Conservation (phyloP, 192 early-diverging fungal genomes). For the Coemansia sp. region DNA sequence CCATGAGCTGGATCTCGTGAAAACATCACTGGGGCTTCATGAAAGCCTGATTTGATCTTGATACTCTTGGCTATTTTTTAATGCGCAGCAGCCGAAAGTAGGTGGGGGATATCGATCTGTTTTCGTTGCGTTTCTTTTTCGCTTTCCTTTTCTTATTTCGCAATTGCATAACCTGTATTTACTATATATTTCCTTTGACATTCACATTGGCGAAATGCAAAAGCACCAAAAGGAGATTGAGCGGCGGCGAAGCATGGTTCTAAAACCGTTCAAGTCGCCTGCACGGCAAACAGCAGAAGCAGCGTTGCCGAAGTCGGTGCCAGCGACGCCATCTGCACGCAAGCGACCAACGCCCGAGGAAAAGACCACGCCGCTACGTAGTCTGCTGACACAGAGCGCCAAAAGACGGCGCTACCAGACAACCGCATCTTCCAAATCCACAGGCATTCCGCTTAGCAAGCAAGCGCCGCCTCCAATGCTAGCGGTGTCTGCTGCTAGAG, state of each 20-base stretch:
- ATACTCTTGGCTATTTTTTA: background rate
- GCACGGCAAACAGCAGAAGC: constrained; percentile 3
- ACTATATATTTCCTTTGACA: background rate
- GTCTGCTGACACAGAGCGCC: background rate
- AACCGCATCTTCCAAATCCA: background rate
- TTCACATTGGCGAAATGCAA: background rate
- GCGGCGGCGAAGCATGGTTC: constrained; percentile 21
- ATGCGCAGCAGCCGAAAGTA: background rate
- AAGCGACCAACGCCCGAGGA: background rate
- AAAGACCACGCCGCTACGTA: constrained; percentile 8
- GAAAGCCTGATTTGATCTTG: background rate
- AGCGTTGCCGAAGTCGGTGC: background rate
- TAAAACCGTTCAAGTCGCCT: constrained; percentile 52
- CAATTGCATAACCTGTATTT: background rate
- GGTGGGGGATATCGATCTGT: no score
- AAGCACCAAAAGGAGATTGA: constrained; percentile 11
- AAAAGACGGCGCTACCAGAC: background rate
- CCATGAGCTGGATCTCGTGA: constrained; percentile 14
- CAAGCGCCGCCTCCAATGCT: background rate
- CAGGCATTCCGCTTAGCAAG: background rate
- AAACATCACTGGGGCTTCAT: no score
- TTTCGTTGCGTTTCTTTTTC: constrained; percentile 10
- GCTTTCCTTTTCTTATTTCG: constrained; percentile 2
- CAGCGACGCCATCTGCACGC: constrained; percentile 4
- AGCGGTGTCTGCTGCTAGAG: background rate